Base-by-base conservation (phyloP, 768 basidiomycete species). In the Psilocybe cubensis region DNA sequence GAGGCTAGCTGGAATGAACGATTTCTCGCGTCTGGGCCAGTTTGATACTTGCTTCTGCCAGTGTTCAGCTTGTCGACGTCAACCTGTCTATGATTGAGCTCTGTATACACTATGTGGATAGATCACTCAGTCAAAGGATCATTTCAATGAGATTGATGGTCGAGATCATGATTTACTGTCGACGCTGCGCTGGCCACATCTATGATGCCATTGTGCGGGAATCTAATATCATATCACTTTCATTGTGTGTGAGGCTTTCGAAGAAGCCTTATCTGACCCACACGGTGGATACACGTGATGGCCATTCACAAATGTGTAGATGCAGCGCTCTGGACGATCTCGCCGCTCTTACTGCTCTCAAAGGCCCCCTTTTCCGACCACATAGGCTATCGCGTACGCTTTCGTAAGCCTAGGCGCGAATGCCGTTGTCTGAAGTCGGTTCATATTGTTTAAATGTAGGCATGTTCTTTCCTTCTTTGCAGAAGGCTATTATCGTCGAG, bases 401-500 rank as follows among this genome's bases (percentile, higher is more conserved):
- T 10, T 56, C 62, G 59, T 60, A 60, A 63, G 29, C 42, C 18
- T 25, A 25, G 46, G n/a, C n/a, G 45, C 17, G 7, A 17, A 29
- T 38, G 14, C 44, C 52, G 14, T 42, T 43, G 41, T 33, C 52
- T 47, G 20, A 44, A 21, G 18, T 54, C 28, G 42, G 58, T 29
- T 38, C 52, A 56, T 45, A 52, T 45, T 49, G 52, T 31, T 31
- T 43, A 52, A 55, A 43, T 56, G 57, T 53, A 57, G 54, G 29
- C 47, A 44, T 54, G 56, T 57, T 23, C 53, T 35, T 51, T 48
- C 63, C 48, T 50, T 40, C 57, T 31, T 55, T 59, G 35, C 53
- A 46, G 58, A 42, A 43, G 60, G 57, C 44, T 61, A 64, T 61
- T 59, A 59, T 57, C 63, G 52, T 59, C 59, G 58, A 63, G 58